Conservation (phyloP, 768 basidiomycete genomes). For the Termitomyces sp. region DNA sequence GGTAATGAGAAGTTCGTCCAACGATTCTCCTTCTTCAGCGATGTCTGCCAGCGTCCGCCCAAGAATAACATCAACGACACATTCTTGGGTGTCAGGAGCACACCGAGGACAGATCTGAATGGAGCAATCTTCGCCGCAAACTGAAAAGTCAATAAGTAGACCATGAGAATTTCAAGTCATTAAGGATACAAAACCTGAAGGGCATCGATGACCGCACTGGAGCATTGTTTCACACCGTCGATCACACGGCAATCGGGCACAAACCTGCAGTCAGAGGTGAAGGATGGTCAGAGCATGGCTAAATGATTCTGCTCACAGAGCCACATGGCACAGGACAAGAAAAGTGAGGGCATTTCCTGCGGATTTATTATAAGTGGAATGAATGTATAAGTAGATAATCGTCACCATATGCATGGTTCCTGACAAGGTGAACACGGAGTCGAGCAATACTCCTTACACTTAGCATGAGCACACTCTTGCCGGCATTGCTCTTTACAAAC, state of each 20-base stretch:
- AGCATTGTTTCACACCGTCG: slow-evolving; percentile 42
- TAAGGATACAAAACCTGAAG: slow-evolving; percentile 44
- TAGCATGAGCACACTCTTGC: slow-evolving; percentile 50
- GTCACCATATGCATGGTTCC: slow-evolving; percentile 53
- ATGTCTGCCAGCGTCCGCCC: slow-evolving; percentile 46
- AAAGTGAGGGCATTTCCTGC: slow-evolving; percentile 51
- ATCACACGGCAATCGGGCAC: slow-evolving; percentile 63
- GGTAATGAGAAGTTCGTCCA: slow-evolving; percentile 55
- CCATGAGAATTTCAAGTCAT: not conserved
- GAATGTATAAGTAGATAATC: not conserved
- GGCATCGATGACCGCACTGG: slow-evolving; percentile 59
- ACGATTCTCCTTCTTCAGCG: slow-evolving; percentile 26
- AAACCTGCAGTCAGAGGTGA: slow-evolving; percentile 37
- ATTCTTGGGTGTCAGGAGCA: slow-evolving; percentile 29
- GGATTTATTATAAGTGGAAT: not conserved
- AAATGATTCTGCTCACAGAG: slow-evolving; percentile 43
- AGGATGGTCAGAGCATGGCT: not conserved
- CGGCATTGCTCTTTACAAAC: slow-evolving; percentile 43
- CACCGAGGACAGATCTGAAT: slow-evolving; percentile 53
- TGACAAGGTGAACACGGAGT: slow-evolving; percentile 58
- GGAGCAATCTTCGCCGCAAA: slow-evolving; percentile 62
- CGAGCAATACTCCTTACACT: slow-evolving; percentile 44
- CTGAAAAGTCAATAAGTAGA: slow-evolving; percentile 24
- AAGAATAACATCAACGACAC: slow-evolving; percentile 59
- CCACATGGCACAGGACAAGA: slow-evolving; percentile 62